phyloP scores from a whole-genome alignment of 1,284 basidiomycete species.

The Thecaphora frezii region DNA sequence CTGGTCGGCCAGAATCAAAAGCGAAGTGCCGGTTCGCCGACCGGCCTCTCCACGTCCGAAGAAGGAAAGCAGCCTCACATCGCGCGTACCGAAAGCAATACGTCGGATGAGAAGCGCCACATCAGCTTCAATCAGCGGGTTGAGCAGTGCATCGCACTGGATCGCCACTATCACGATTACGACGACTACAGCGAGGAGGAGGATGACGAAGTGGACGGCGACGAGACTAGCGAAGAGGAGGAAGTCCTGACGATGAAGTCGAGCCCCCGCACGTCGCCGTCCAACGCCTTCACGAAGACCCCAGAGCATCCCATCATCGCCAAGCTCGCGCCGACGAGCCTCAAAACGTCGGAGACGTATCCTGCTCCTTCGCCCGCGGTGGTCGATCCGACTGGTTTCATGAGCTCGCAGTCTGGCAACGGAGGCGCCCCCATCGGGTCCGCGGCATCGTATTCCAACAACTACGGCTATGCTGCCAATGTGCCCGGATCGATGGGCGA shows the following conservation, averaged over 20 bases:
- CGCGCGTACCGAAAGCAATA: slow-evolving; percentile 23
- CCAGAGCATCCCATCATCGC: slow-evolving; percentile 70
- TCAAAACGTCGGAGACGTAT: slow-evolving; percentile 71
- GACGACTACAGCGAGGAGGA: slow-evolving; percentile 50
- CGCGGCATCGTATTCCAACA: slow-evolving; percentile 25
- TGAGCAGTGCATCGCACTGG: slow-evolving; percentile 93
- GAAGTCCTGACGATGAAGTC: slow-evolving; percentile 60
- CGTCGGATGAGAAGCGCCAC: slow-evolving; percentile 67
- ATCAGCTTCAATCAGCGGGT: slow-evolving; percentile 98
- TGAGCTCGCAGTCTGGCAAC: slow-evolving; percentile 29
- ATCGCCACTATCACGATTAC: slow-evolving; percentile 52
- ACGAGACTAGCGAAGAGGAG: slow-evolving; percentile 64
- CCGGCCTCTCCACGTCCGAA: slow-evolving; percentile 13
- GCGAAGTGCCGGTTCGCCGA: slow-evolving; percentile 28
- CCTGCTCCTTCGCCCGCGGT: slow-evolving; percentile 64
- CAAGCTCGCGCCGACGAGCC: slow-evolving; percentile 85
- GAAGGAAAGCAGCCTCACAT: slow-evolving; percentile 24
- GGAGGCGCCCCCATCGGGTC: slow-evolving; percentile 16
- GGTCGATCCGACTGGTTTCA: slow-evolving; percentile 65
- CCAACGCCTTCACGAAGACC: slow-evolving; percentile 15
- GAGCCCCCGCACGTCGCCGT: slow-evolving; percentile 32
- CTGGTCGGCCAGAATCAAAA: slow-evolving; percentile 24
- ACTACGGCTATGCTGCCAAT: slow-evolving; percentile 32
- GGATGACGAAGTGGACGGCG: slow-evolving; percentile 62
- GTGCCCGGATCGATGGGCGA: slow-evolving; percentile 19